Evolutionary conservation across 306 rosid genomes (phyloP).

Genomic region (Parietaria judaica): DNA sequence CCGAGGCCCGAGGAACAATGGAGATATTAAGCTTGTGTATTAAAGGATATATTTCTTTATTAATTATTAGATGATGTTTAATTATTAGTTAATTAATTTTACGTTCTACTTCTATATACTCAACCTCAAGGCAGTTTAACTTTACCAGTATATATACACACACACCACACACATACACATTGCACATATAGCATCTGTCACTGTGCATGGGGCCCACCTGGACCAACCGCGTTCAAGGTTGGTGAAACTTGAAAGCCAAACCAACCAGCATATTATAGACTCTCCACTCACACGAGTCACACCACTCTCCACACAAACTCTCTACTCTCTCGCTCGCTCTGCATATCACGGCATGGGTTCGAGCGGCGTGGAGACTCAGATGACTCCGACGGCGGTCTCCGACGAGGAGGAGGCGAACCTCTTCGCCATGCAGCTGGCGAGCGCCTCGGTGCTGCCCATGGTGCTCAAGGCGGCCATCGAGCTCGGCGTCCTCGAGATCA

Average conservation of each 20-base stretch:
- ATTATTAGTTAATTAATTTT: too few species aligned
- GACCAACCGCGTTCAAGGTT: neutral
- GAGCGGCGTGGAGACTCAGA: conserved; percentile 46
- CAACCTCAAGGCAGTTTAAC: too few species aligned
- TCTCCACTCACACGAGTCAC: neutral
- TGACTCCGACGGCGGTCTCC: conserved; percentile 56
- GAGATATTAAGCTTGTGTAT: too few species aligned
- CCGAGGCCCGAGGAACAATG: too few species aligned
- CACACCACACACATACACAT: too few species aligned
- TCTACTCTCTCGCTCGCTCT: neutral
- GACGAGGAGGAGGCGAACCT: conserved; percentile 79
- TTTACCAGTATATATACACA: neutral
- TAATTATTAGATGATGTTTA: too few species aligned
- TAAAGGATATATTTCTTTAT: too few species aligned
- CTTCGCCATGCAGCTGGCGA: conserved; percentile 83
- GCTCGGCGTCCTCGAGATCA: conserved; percentile 69
- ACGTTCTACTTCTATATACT: too few species aligned
- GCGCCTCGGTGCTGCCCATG: conserved; percentile 85
- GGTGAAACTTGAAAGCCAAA: neutral
- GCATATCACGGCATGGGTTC: conserved; percentile 44
- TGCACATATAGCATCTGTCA: too few species aligned
- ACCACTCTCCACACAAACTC: neutral
- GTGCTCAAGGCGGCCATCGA: conserved; percentile 71
- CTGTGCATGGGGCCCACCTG: conserved; percentile 7
- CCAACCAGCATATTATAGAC: neutral